Evolutionary conservation across 495 filamentous ascomycete species (phyloP).

Genomic region (Xylaria nigripes): DNA sequence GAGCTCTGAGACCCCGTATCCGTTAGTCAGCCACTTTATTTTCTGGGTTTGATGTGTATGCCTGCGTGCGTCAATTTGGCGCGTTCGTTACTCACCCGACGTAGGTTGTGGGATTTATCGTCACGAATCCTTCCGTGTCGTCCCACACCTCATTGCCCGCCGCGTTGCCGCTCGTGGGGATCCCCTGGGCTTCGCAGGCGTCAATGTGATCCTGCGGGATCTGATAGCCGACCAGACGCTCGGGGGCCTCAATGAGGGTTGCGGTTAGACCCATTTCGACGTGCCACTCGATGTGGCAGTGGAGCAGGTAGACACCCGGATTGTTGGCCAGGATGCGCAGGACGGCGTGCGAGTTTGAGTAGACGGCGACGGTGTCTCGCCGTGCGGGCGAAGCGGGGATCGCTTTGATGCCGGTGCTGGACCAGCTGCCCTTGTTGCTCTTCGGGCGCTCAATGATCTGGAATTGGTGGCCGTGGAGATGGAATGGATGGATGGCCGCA

Average conservation of each 20-base stretch:
- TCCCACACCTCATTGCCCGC: constrained; percentile 60
- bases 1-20: constrained; percentile 3
- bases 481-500: constrained; percentile 47
- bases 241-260: constrained; percentile 63
- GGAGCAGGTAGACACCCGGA: constrained; percentile 72
- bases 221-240: constrained; percentile 45
- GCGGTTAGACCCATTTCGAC: constrained; percentile 63
- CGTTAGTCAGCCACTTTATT: background rate
- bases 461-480: constrained; percentile 69
- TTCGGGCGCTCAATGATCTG: constrained; percentile 53
- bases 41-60: background rate
- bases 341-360: constrained; percentile 47
- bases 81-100: constrained; percentile 35
- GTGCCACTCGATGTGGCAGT: constrained; percentile 81
- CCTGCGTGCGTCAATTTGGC: no score
- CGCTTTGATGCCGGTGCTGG: constrained; percentile 22
- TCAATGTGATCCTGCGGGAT: constrained; percentile 57
- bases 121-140: constrained; percentile 48
- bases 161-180: constrained; percentile 59
- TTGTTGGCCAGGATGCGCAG: constrained; percentile 56
- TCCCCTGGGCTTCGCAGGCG: constrained; percentile 44
- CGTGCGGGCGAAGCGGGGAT: constrained; percentile 40
- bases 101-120: constrained; percentile 33
- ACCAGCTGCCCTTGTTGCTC: constrained; percentile 33
- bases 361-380: constrained; percentile 50